phyloP scores from a whole-genome alignment of 129 eudicot species.

The Gnaphalium uliginosum region DNA sequence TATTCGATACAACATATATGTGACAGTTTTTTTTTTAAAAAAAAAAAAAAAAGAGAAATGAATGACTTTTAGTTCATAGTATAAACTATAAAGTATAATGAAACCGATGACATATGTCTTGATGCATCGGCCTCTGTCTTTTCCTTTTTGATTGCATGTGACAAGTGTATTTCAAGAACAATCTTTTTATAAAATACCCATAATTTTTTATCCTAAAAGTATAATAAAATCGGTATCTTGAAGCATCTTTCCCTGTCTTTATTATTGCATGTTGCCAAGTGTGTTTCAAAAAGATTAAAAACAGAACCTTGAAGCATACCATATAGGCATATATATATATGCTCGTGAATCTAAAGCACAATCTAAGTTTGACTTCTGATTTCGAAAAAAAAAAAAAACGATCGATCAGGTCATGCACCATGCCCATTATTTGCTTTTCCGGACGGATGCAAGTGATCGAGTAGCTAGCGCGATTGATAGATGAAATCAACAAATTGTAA shows the following conservation, averaged over 20 bases:
- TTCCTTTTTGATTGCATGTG: slow-evolving; percentile 18
- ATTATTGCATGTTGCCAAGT: neutral
- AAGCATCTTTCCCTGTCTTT: neutral
- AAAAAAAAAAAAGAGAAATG: too few species aligned
- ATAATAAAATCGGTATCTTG: neutral
- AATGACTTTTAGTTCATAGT: too few species aligned
- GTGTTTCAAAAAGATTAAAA: neutral
- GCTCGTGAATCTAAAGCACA: neutral
- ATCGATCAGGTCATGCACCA: neutral
- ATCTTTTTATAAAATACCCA: neutral
- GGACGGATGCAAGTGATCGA: too few species aligned
- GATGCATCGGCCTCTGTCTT: slow-evolving; percentile 9
- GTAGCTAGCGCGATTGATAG: too few species aligned
- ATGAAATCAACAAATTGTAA: too few species aligned
- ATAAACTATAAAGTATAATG: neutral
- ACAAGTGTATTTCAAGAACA: slow-evolving; percentile 28
- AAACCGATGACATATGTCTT: neutral
- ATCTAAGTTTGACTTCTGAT: neutral
- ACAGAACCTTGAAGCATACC: neutral
- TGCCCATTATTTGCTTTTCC: neutral
- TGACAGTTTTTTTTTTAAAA: too few species aligned
- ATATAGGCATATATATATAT: too few species aligned
- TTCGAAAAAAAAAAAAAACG: too few species aligned
- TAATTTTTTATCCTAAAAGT: neutral
- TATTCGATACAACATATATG: too few species aligned